Evolutionary conservation across 192 early-diverging fungal genomes (phyloP).

Genomic region (Chytriomyces confervae): DNA sequence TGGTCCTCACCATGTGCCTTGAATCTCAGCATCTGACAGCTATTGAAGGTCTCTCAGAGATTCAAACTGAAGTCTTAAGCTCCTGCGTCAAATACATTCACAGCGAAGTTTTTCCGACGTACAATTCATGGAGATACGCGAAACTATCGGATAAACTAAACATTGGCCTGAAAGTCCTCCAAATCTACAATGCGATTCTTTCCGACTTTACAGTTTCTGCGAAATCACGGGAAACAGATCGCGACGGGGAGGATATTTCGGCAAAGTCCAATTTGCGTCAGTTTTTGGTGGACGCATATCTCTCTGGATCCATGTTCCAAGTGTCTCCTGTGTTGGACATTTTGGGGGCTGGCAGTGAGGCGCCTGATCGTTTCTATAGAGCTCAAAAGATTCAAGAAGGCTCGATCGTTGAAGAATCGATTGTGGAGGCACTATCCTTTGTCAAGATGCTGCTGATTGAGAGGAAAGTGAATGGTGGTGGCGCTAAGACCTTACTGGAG

Average conservation of each 20-base stretch:
- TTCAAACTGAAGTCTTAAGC: conserved; percentile 43
- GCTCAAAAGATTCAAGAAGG: conserved; percentile 23
- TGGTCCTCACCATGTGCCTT: conserved; percentile 40
- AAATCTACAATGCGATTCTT: conserved; percentile 55
- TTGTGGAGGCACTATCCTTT: conserved; percentile 46
- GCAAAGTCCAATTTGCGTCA: conserved; percentile 30
- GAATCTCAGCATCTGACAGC: conserved; percentile 36
- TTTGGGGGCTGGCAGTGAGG: conserved; percentile 37
- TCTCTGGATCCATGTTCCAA: conserved; percentile 47
- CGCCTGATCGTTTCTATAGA: conserved; percentile 36
- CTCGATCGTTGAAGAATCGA: conserved; percentile 40
- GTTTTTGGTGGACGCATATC: conserved; percentile 38
- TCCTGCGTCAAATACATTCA: conserved; percentile 51
- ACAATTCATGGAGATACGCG: conserved; percentile 50
- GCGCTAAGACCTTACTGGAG: conserved; percentile 46
- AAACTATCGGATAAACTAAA: conserved; percentile 45
- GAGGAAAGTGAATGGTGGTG: conserved; percentile 23
- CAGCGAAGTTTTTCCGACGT: conserved; percentile 51
- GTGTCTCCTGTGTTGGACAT: conserved; percentile 49
- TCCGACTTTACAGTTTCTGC: conserved; percentile 37
- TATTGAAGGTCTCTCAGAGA: neutral
- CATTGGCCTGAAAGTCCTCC: conserved; percentile 46
- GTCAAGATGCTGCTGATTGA: conserved; percentile 45
- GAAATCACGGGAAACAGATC: neutral
- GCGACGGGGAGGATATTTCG: conserved; percentile 12